Conservation (phyloP, 345 rosid genomes). For the Dipteronia sinensis region DNA sequence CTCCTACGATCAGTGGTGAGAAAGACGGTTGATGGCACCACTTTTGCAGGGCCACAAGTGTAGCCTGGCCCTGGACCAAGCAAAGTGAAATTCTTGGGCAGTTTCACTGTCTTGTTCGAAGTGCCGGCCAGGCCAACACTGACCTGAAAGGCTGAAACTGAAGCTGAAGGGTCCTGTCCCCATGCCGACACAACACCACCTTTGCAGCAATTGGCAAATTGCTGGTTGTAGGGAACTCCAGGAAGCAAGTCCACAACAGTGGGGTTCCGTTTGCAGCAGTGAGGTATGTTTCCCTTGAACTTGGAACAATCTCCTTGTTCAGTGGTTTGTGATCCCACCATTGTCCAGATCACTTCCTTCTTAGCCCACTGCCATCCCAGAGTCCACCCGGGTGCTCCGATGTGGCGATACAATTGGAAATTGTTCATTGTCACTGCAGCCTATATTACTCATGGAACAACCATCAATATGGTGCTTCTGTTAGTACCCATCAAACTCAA, state of each 20-base stretch:
- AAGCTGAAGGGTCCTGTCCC: conserved; percentile 69
- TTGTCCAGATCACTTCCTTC: conserved; percentile 82
- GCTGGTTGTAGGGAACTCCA: conserved; percentile 80
- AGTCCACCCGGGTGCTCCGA: conserved; percentile 78
- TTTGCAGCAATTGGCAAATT: conserved; percentile 69
- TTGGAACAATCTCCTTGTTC: conserved; percentile 89
- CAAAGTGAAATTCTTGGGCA: conserved; percentile 72
- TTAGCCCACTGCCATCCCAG: conserved; percentile 76
- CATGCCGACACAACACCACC: conserved; percentile 72
- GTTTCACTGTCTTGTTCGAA: conserved; percentile 71
- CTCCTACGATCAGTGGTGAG: conserved; percentile 60
- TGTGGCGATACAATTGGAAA: conserved; percentile 69
- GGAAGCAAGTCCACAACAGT: conserved; percentile 73
- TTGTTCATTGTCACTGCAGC: conserved; percentile 68
- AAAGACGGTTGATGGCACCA: conserved; percentile 68
- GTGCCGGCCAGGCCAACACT: conserved; percentile 78
- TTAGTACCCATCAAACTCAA: too few relatives aligned
- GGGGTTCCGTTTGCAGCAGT: conserved; percentile 64
- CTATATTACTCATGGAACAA: conserved; percentile 22
- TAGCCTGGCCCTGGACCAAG: conserved; percentile 78
- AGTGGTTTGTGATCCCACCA: conserved; percentile 77
- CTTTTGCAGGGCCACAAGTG: conserved; percentile 75
- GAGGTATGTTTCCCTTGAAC: conserved; percentile 75
- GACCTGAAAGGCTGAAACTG: conserved; percentile 72
- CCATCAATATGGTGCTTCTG: not conserved